Base-by-base conservation (phyloP, 306 rosid genomes). In the Ammopiptanthus mongolicus region DNA sequence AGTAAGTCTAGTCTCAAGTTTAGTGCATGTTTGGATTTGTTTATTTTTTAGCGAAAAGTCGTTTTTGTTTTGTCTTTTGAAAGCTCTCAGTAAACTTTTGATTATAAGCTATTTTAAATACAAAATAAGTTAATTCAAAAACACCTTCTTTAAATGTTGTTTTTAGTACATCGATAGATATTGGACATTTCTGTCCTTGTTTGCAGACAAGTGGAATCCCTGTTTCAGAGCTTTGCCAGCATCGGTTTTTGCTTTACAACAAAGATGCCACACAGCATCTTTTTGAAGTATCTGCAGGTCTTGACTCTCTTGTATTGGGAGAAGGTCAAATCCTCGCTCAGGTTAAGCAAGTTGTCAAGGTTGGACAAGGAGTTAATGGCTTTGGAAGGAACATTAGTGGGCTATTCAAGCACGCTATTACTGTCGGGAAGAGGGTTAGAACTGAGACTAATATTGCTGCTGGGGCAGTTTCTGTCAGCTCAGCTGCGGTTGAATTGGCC, bases 281-380 rank as follows among this genome's bases (percentile, higher is more conserved):
- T 36, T 95, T 96, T 57, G 98, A 96, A 72, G 99, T 92, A 65
- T 96, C 99, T 28, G 98, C 99, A 3, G 99, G 99, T 36, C 97
- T 96, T 2, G 99, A 96, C 74, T 96, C 99, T 81, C 98, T 96
- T 77, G 99, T 96, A 67, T 86, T 96, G 23, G 99, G 98, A 84
- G 99, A 96, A 84, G 99, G 99, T 59, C 99, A 96, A 73, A 96
- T 96, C 74, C 98, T 96, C 79, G 92, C 99, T 23, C 99, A 96
- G 85, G 99, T 96, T 50, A 96, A 92, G 79, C 99, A 92, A 71
- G 99, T 96, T 74, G 99, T 96, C 28, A 96, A 86, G 82, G 93
- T 88, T 74, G 99, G 99, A 68, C 99, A 96, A 73, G 99, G 99
- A 68, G 92, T 92, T 48, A 85, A 84, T 74, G 99, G 99, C 73